Evolutionary conservation across 2,329 filamentous ascomycete species (phyloP).

Genomic region (Alternaria conjuncta): DNA sequence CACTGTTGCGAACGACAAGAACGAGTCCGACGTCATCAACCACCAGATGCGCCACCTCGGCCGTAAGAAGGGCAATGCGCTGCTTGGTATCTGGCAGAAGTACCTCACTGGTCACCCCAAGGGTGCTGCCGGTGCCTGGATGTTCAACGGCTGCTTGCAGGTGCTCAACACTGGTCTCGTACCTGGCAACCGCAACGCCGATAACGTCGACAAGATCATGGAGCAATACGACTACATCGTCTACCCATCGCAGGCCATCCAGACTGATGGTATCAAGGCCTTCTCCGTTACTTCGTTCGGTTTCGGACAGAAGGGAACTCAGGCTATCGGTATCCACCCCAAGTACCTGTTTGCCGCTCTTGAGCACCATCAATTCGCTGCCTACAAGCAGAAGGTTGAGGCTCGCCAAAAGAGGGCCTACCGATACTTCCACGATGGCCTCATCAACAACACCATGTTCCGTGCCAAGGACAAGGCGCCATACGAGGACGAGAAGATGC

Average conservation of each 20-base stretch:
- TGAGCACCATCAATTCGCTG: conserved; percentile 79
- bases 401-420: conserved; percentile 98
- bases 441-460: conserved; percentile 98
- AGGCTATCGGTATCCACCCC: conserved; percentile 95
- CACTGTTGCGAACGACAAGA: conserved; percentile 99
- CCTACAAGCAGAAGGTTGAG: conserved; percentile 87
- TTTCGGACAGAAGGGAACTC: conserved; percentile 98
- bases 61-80: conserved; percentile 92
- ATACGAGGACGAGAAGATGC: conserved; percentile 86
- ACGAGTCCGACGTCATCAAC: conserved; percentile 97
- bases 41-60: conserved; percentile 95
- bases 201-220: conserved; percentile 96
- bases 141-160: conserved; percentile 98
- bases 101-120: conserved; percentile 98
- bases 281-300: conserved; percentile 99
- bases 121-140: conserved; percentile 98
- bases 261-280: conserved; percentile 97
- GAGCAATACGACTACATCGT: conserved; percentile 98
- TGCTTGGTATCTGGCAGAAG: conserved; percentile 98
- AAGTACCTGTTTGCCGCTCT: conserved; percentile 96
- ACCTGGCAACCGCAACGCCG: conserved; percentile 95
- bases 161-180: conserved; percentile 93
- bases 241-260: conserved; percentile 92
- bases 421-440: conserved; percentile 96
- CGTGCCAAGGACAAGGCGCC: conserved; percentile 92